A percentile compares a stretch with the other conserved stretches of the same genome.
Evolutionary conservation across 352 stramenopile species (phyloP).

Genomic region (Peronospora farinosa): DNA sequence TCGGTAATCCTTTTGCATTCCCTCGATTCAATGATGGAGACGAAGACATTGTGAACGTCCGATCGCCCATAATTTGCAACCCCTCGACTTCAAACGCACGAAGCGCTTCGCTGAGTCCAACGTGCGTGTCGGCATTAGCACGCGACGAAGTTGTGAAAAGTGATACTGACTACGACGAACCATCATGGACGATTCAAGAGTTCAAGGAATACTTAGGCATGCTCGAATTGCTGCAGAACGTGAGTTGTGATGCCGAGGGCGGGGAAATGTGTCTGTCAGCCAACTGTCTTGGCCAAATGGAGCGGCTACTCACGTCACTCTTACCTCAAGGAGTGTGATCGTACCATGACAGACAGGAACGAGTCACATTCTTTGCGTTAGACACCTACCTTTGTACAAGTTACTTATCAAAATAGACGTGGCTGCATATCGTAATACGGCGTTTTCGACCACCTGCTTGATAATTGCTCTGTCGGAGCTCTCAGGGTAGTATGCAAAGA

Average conservation of each 20-base stretch:
- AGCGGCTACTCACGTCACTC: conserved; percentile 41
- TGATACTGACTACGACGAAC: conserved; percentile 1
- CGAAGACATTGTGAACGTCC: conserved; percentile 32
- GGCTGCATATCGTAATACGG: conserved; percentile 32
- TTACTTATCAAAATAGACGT: conserved; percentile 35
- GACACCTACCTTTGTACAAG: conserved; percentile 22
- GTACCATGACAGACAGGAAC: conserved; percentile 7
- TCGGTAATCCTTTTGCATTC: conserved; percentile 13
- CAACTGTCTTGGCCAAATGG: conserved; percentile 38
- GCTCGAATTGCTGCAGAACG: conserved; percentile 36
- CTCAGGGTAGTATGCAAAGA: conserved; percentile 6
- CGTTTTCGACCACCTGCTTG: conserved; percentile 7
- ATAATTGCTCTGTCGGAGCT: conserved; percentile 9
- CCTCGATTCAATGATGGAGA: conserved; percentile 19
- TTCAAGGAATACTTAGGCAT: conserved; percentile 39
- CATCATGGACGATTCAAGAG: conserved; percentile 36
- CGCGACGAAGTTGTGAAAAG: conserved; percentile 6
- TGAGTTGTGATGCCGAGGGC: conserved; percentile 18
- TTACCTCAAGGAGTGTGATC: conserved; percentile 25
- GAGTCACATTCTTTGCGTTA: conserved; percentile 19
- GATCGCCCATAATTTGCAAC: conserved; percentile 32
- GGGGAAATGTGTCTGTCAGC: conserved; percentile 30
- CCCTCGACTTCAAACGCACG: neutral
- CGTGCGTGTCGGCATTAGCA: conserved; percentile 18
- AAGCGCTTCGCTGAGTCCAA: conserved; percentile 19